Base-by-base conservation (phyloP, 2,329 filamentous ascomycete genomes). In the Neospermospora avenae region DNA sequence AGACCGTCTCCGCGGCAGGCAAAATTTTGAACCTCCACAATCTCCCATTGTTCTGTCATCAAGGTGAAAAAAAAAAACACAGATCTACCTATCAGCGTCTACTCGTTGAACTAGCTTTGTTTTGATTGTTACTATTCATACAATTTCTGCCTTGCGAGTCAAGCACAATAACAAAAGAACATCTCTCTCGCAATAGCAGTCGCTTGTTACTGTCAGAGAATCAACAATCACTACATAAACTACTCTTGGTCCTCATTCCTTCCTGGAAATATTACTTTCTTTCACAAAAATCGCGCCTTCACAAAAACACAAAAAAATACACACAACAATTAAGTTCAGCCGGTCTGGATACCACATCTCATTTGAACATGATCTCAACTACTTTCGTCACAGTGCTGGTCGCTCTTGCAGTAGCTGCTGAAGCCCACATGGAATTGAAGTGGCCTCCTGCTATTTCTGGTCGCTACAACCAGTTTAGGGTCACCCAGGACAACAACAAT, bases 341-440 rank as follows among this genome's bases (percentile, higher is more conserved):
- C 22, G 59, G 59, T 31, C 62, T 62, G 59, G 52, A 28, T 54
- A 56, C 41, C 52, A 59, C 22, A 46, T 41, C 48, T n/a, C 28
- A n/a, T 35, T 45, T 5, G 34, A 64, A 20, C 14, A 58, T 58
- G 56, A 16, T 35, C 13, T 48, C 34, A 34, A 48, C 31, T 48
- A 57, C 37, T 25, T 34, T 55, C 42, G 18, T 61, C 31, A 28
- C 60, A 4, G 41, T 45, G 20, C 20, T 59, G 34, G 44, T 63
- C 22, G 34, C 51, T 16, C 49, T 68, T 24, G 42, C 52, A 18
- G 24, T 45, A 18, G 41, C 45, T 14, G 35, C 56, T 24, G 39
- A 48, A 16, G 67, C 63, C 14, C 68, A 70, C 48, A 69, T 69
- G 60, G 58, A 62, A 25, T 57, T 68, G 46, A 61, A 44, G 4